Evolutionary conservation across 1,284 basidiomycete genomes (phyloP).

Genomic region (Moesziomyces globuligerus): DNA sequence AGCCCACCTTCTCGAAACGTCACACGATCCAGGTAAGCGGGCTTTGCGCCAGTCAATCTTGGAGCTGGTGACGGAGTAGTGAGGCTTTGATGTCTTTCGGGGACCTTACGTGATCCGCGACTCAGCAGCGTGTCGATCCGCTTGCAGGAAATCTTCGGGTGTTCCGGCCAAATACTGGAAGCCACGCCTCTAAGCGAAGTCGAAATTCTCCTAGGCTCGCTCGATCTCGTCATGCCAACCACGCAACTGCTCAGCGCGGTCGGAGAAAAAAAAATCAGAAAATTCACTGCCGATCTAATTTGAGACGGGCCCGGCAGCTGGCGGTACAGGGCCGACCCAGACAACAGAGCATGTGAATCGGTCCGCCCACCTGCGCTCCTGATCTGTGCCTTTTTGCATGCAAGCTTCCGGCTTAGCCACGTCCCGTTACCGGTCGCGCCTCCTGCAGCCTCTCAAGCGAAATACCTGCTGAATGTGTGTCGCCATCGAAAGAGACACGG

Average conservation of each 20-base stretch:
- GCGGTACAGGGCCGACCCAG: conserved; percentile 1
- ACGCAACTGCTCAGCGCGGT: not conserved
- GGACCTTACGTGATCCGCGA: conserved; percentile 26
- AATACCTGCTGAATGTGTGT: too few relatives aligned
- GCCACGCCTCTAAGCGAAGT: conserved; percentile 10
- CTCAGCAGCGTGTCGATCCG: conserved; percentile 20
- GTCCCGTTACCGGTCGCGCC: too few relatives aligned
- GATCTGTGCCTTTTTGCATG: too few relatives aligned
- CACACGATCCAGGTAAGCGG: not conserved
- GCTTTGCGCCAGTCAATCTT: too few relatives aligned
- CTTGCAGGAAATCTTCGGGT: conserved; percentile 18
- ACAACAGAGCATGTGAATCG: conserved; percentile 29
- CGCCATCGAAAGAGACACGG: too few relatives aligned
- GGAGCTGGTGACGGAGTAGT: not conserved
- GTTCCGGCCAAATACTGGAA: conserved; percentile 15
- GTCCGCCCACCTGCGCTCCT: too few relatives aligned
- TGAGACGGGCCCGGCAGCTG: conserved; percentile 1
- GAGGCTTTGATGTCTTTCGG: not conserved
- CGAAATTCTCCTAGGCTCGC: conserved; percentile 13
- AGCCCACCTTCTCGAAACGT: too few relatives aligned
- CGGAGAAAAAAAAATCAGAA: conserved; percentile 24
- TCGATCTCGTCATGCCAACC: conserved; percentile 18
- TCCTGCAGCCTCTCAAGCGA: not conserved
- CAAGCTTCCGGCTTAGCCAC: too few relatives aligned
- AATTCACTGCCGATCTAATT: not conserved